phyloP scores from a whole-genome alignment of 2,329 filamentous ascomycete species.

The Hypoxylon sp. region DNA sequence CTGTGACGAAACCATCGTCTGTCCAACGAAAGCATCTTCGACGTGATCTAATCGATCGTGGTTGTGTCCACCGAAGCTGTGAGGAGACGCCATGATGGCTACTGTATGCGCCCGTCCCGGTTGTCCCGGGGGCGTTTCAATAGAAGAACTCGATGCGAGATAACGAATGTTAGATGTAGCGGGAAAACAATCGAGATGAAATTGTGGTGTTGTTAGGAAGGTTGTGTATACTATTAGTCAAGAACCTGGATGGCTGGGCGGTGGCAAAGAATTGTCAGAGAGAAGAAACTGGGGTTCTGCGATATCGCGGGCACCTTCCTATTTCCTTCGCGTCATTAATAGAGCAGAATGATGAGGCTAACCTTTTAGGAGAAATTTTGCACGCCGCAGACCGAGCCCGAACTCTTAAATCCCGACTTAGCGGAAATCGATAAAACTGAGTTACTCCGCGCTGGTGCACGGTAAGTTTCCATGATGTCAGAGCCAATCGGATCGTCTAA shows the following conservation, averaged over 20 bases:
- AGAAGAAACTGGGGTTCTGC: slow-evolving; percentile 14
- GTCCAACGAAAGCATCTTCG: slow-evolving; percentile 54
- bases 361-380: slow-evolving; percentile 35
- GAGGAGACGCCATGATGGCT: slow-evolving; percentile 40
- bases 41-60: slow-evolving; percentile 55
- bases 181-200: slow-evolving; percentile 17
- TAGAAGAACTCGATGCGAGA: slow-evolving; percentile 26
- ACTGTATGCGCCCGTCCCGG: slow-evolving; percentile 48
- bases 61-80: slow-evolving; percentile 52
- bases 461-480: slow-evolving; percentile 44
- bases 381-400: slow-evolving; percentile 36
- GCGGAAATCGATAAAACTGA: slow-evolving; percentile 29
- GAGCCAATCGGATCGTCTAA: slow-evolving; percentile 43
- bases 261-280: slow-evolving; percentile 26
- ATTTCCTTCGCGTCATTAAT: slow-evolving; percentile 45
- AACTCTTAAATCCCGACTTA: slow-evolving; percentile 32
- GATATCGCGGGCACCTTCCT: slow-evolving; percentile 26
- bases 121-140: slow-evolving; percentile 47
- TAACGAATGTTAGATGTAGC: not conserved
- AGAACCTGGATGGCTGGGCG: slow-evolving; percentile 1
- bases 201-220: slow-evolving; percentile 4
- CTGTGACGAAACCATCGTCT: slow-evolving; percentile 53
- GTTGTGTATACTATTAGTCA: slow-evolving; percentile 15
- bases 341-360: slow-evolving; percentile 33
- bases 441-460: slow-evolving; percentile 1